These are phyloP conservation scores for Penicillium sclerotigenum DNA, from an alignment of 2,329 filamentous ascomycete species.

Conservation along the genomic window DNA sequence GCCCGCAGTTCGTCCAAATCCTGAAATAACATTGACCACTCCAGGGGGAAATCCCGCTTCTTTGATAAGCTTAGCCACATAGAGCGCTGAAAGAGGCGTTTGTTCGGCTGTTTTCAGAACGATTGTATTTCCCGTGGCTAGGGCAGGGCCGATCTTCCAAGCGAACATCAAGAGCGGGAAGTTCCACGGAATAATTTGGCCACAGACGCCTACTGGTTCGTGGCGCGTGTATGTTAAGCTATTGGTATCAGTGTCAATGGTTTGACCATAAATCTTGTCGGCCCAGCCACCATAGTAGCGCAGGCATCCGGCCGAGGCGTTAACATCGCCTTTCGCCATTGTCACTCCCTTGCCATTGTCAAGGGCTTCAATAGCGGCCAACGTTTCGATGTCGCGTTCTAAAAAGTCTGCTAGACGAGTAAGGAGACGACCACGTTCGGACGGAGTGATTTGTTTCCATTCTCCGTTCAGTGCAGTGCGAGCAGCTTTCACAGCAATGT, in stretches of 20 bases:
- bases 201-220: constrained; percentile 78
- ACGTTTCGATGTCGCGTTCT: constrained; percentile 4
- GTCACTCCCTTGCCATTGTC: constrained; percentile 12
- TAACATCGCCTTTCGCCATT: constrained; percentile 8
- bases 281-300: constrained; percentile 13
- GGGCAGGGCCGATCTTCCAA: constrained; percentile 75
- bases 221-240: constrained; percentile 8
- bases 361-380: constrained; percentile 13
- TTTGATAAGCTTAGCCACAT: constrained; percentile 52
- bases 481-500: constrained; percentile 7
- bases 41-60: constrained; percentile 60
- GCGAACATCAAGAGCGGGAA: constrained; percentile 78
- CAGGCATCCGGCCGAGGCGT: neutral
- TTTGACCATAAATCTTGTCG: constrained; percentile 10
- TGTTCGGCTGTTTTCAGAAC: constrained; percentile 65
- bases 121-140: constrained; percentile 60
- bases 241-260: constrained; percentile 4
- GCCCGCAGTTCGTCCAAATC: constrained; percentile 72
- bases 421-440: constrained; percentile 9
- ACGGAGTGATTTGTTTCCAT: constrained; percentile 2
- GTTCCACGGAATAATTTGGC: constrained; percentile 79
- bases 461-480: constrained; percentile 3
- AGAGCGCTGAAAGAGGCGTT: constrained; percentile 63
- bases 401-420: constrained; percentile 7
- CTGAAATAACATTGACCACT: constrained; percentile 63